These are phyloP conservation scores for Meripilus lineatus DNA, from an alignment of 1,284 basidiomycete genomes.

Conservation along the genomic window DNA sequence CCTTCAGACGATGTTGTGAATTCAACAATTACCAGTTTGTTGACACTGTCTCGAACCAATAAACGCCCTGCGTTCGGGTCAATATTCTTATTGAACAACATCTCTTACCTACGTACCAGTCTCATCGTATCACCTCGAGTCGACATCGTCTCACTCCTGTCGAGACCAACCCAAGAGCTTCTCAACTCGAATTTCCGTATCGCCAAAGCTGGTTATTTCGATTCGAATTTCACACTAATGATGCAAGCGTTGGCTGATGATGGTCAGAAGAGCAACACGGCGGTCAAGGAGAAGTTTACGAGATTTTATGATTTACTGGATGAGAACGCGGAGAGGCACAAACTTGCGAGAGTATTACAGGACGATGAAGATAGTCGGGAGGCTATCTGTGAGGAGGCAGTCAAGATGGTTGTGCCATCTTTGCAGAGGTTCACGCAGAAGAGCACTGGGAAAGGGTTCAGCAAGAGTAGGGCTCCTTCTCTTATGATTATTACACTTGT, in stretches of 20 bases:
- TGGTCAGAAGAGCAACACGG: conserved; percentile 55
- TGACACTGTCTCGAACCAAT: conserved; percentile 55
- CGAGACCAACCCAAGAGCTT: conserved; percentile 53
- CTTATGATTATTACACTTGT: conserved; percentile 4
- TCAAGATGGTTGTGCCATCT: conserved; percentile 69
- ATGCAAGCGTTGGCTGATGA: conserved; percentile 70
- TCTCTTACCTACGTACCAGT: conserved; percentile 59
- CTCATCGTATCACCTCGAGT: conserved; percentile 48
- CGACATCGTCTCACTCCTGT: conserved; percentile 44
- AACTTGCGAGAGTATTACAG: conserved; percentile 60
- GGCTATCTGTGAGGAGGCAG: conserved; percentile 62
- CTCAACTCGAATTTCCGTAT: conserved; percentile 68
- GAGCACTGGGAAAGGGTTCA: conserved; percentile 74
- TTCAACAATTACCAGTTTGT: conserved; percentile 54
- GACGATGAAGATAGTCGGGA: conserved; percentile 58
- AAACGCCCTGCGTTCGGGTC: conserved; percentile 64
- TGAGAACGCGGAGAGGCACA: conserved; percentile 70
- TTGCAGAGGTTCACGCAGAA: conserved; percentile 69
- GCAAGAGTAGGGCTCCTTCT: conserved; percentile 57
- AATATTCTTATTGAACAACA: conserved; percentile 75
- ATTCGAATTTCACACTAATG: conserved; percentile 72
- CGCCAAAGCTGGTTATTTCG: conserved; percentile 77
- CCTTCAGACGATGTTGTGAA: conserved; percentile 62
- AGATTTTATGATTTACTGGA: conserved; percentile 74
- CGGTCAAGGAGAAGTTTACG: conserved; percentile 75